A percentile compares a stretch with the other conserved stretches of the same genome.
These are phyloP conservation scores for Exophiala alcalophila DNA, from an alignment of 2,329 filamentous ascomycete species.

Conservation along the genomic window DNA sequence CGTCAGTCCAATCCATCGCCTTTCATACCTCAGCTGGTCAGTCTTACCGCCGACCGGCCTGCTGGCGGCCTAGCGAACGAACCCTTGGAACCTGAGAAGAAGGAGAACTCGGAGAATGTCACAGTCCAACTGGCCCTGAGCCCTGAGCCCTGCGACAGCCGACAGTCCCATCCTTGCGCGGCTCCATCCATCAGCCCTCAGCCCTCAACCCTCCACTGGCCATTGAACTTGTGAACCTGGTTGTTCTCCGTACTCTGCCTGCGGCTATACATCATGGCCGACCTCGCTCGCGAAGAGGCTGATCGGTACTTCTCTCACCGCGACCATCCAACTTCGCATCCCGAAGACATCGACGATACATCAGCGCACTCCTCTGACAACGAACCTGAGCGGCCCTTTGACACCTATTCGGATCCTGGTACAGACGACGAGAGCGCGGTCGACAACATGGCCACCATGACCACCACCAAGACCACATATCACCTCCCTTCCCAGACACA, in stretches of 20 bases:
- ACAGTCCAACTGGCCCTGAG: neutral
- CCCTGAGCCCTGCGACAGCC: no score
- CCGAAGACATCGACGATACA: slow-evolving; percentile 40
- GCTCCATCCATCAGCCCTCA: neutral
- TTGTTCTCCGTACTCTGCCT: neutral
- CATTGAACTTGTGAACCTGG: slow-evolving; percentile 2
- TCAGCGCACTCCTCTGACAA: slow-evolving; percentile 24
- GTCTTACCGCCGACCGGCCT: neutral
- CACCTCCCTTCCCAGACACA: slow-evolving; percentile 46
- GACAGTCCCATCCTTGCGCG: slow-evolving; percentile 1
- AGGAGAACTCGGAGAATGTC: slow-evolving; percentile 1
- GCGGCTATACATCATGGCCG: slow-evolving; percentile 37
- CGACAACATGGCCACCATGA: slow-evolving; percentile 34
- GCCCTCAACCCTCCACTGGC: neutral
- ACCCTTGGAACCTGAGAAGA: no score
- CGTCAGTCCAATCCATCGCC: no score
- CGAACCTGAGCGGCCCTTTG: slow-evolving; percentile 17
- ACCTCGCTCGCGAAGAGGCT: slow-evolving; percentile 47
- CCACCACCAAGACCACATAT: slow-evolving; percentile 39
- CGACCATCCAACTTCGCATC: slow-evolving; percentile 39
- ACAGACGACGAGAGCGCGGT: slow-evolving; percentile 37
- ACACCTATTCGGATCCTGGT: slow-evolving; percentile 31
- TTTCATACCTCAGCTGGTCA: neutral
- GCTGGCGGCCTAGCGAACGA: neutral
- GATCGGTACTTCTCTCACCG: slow-evolving; percentile 42